Conservation (phyloP, 2,329 filamentous ascomycete genomes). For the Aspergillus piperis region DNA sequence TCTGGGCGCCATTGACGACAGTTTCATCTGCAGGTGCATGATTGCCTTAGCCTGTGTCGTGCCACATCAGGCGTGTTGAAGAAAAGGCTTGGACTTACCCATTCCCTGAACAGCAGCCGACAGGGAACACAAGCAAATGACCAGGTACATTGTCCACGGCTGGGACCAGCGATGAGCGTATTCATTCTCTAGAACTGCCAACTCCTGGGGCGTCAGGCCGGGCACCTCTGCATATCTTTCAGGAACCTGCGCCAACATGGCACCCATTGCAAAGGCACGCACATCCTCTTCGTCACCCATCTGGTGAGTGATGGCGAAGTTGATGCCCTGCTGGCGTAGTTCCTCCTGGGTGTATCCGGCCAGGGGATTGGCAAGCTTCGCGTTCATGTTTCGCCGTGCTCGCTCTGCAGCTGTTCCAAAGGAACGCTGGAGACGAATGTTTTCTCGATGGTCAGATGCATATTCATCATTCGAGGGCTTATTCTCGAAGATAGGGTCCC, state of each 20-base stretch:
- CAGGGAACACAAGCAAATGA: slow-evolving; percentile 67
- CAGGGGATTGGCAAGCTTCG: slow-evolving; percentile 58
- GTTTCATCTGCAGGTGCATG: slow-evolving; percentile 58
- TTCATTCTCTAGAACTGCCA: slow-evolving; percentile 60
- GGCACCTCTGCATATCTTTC: slow-evolving; percentile 53
- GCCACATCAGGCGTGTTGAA: neutral
- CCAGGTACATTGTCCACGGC: slow-evolving; percentile 64
- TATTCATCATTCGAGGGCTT: slow-evolving; percentile 17
- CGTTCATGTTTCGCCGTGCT: slow-evolving; percentile 45
- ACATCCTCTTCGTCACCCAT: slow-evolving; percentile 59
- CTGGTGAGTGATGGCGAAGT: slow-evolving; percentile 59
- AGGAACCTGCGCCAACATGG: slow-evolving; percentile 58
- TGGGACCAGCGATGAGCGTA: slow-evolving; percentile 69
- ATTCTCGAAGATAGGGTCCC: slow-evolving; percentile 6
- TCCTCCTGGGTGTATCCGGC: slow-evolving; percentile 52
- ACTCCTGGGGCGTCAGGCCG: slow-evolving; percentile 61
- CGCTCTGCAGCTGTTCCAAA: slow-evolving; percentile 41
- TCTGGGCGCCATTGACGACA: slow-evolving; percentile 68
- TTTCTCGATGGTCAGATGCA: slow-evolving; percentile 16
- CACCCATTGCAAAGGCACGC: slow-evolving; percentile 61
- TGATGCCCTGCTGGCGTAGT: slow-evolving; percentile 58
- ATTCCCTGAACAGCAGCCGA: slow-evolving; percentile 72
- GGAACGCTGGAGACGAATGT: slow-evolving; percentile 26
- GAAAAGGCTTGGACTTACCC: slow-evolving; percentile 39
- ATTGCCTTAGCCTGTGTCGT: slow-evolving; percentile 1